Evolutionary conservation across 208 protist species (phyloP), one percentile per base, ranked within the genome.

Genomic region (Strigomonas culicis): DNA sequence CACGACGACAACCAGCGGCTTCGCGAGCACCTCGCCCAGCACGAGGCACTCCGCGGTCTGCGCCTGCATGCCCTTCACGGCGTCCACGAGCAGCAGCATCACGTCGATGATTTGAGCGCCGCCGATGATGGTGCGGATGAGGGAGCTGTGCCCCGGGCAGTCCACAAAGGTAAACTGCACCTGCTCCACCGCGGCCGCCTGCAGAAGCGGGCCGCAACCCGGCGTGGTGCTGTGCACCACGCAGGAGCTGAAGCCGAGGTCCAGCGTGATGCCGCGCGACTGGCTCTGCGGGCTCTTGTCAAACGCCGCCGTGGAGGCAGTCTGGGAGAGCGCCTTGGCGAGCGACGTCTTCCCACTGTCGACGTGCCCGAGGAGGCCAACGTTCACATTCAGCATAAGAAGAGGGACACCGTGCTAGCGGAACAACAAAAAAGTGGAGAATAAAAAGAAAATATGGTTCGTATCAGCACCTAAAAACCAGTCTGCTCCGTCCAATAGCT

Each of bases 31-130:
- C 53, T 93, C 88, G 28, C 84, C 91, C 34, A 96, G 75, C 10
- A 93, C 86, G 13, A 96, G 52, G 62, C 92, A 98, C 72, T 99
- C 98, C 2, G 98, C 96, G 15, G 98, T 99, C 72, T 99, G 98
- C 13, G 97, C 97, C 76, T 99, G 98, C 55, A 99, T 92, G 15
- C 98, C 98, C 70, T 99, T 99, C 2, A 62, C 88, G 1, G 93
- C 91, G 75, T 99, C 98, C 17, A 99, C 88, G 28, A 99, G 96
- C 15, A 99, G 82, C 57, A 99, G 73, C 86, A 99, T 98, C 21
- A 98, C 75, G 76, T 99, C 98, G 53, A 99, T 99, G 57, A 99
- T 99, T 70, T 99, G 97, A 25, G 98, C 96, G 4, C 97, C 97
- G 25, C 97, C 97, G 39, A 99, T 93, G n/a, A 99, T 93, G 2